These are phyloP conservation scores for Bruguiera parviflora DNA, from an alignment of 345 rosid genomes.

Conservation along the genomic window DNA sequence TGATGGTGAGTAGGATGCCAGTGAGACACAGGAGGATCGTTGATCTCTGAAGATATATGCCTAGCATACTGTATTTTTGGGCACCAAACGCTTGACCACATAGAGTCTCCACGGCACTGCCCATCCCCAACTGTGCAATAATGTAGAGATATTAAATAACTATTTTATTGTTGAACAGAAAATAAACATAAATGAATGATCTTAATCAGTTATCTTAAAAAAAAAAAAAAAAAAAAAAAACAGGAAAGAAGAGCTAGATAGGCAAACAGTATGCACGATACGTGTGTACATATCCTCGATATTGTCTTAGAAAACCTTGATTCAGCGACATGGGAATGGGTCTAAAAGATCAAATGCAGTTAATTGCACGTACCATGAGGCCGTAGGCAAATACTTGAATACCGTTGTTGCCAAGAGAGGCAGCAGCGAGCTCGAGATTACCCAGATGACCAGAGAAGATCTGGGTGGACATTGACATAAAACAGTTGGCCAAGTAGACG, in stretches of 20 bases:
- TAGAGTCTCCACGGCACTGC: background rate
- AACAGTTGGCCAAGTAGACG: constrained; percentile 9
- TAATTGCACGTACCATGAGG: background rate
- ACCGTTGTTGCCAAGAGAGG: background rate
- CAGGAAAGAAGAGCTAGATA: too few species aligned
- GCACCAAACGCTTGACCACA: background rate
- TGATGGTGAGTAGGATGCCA: background rate
- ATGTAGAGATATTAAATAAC: background rate
- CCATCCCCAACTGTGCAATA: background rate
- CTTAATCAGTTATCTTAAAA: too few species aligned
- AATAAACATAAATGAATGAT: too few species aligned
- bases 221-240: too few species aligned
- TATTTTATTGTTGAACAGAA: background rate
- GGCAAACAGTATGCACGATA: too few species aligned
- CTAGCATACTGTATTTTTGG: background rate
- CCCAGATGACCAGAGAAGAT: constrained; percentile 20
- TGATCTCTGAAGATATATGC: constrained; percentile 4
- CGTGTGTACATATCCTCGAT: too few species aligned
- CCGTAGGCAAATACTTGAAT: background rate
- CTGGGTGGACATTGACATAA: constrained; percentile 15
- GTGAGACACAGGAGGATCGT: background rate
- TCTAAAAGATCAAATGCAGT: too few species aligned
- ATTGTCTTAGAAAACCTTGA: too few species aligned
- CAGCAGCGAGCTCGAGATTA: background rate
- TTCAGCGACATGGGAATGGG: too few species aligned